phyloP scores from a whole-genome alignment of 1,284 basidiomycete genomes.

The Moesziomyces sp. region DNA sequence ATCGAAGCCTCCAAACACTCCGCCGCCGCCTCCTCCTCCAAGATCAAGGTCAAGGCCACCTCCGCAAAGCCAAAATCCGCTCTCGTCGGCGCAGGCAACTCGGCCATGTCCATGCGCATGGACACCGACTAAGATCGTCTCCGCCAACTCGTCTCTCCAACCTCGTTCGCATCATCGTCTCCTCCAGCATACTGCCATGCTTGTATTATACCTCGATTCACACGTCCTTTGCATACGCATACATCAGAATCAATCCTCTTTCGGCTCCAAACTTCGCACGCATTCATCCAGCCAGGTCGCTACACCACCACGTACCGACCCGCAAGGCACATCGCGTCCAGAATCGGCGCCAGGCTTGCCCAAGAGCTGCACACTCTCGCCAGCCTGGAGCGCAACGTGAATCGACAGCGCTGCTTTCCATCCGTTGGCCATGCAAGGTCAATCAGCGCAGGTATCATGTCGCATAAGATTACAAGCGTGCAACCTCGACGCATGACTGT shows the following conservation, averaged over 20 bases:
- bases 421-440: no score
- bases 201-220: constrained; percentile 41
- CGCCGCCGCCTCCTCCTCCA: constrained; percentile 39
- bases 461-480: no score
- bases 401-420: no score
- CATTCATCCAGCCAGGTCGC: no score
- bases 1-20: constrained; percentile 39
- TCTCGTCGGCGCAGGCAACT: constrained; percentile 46
- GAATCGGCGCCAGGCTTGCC: no score
- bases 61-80: constrained; percentile 52
- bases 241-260: not conserved
- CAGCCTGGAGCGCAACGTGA: no score
- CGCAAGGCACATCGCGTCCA: no score
- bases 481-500: no score
- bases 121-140: constrained; percentile 37
- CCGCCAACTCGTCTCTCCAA: not conserved
- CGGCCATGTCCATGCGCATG: constrained; percentile 57
- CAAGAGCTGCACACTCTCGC: no score
- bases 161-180: not conserved
- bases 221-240: constrained; percentile 32
- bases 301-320: no score
- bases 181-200: constrained; percentile 20
- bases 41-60: constrained; percentile 53
- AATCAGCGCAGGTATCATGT: no score
- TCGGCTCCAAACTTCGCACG: not conserved